These are phyloP conservation scores for Acanthamoeba divionensis DNA, from an alignment of 208 protist species.

Conservation along the genomic window DNA sequence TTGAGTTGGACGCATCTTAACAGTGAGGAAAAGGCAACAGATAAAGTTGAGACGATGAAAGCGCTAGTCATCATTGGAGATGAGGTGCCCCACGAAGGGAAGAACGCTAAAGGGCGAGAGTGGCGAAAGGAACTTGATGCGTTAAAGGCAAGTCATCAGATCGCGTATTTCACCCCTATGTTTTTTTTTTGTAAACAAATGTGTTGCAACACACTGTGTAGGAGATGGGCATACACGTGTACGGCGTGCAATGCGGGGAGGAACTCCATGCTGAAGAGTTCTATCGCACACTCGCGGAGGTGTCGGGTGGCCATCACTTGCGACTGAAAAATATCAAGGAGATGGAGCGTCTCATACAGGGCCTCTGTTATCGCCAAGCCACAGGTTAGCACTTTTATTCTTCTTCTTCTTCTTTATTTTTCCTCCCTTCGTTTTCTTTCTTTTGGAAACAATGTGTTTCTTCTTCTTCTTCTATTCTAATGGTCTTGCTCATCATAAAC, in stretches of 20 bases:
- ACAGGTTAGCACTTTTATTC: not conserved
- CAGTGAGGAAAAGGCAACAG: not conserved
- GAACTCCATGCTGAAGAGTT: not conserved
- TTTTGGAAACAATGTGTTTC: not conserved
- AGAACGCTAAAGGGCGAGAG: not conserved
- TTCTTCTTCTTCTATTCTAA: not conserved
- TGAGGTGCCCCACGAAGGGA: not conserved
- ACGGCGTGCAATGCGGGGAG: constrained; percentile 35
- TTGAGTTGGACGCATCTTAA: constrained; percentile 6
- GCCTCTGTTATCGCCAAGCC: constrained; percentile 47
- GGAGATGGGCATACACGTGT: constrained; percentile 41
- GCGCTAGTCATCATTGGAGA: constrained; percentile 49
- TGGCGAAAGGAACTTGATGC: constrained; percentile 24
- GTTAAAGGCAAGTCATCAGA: not conserved
- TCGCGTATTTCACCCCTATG: too few species aligned
- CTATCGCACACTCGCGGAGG: constrained; percentile 1
- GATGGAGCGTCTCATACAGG: constrained; percentile 50
- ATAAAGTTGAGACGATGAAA: constrained; percentile 9
- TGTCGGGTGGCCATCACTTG: not conserved
- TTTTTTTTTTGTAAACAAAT: too few species aligned
- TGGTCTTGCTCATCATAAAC: not conserved
- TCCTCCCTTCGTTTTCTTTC: not conserved
- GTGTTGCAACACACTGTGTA: too few species aligned
- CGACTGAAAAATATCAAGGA: constrained; percentile 29
- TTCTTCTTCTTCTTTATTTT: not conserved